A percentile compares a stretch with the other conserved stretches of the same genome.
These are phyloP conservation scores for Eimeria brunetti DNA, from an alignment of 169 alveolate genomes.

Conservation along the genomic window DNA sequence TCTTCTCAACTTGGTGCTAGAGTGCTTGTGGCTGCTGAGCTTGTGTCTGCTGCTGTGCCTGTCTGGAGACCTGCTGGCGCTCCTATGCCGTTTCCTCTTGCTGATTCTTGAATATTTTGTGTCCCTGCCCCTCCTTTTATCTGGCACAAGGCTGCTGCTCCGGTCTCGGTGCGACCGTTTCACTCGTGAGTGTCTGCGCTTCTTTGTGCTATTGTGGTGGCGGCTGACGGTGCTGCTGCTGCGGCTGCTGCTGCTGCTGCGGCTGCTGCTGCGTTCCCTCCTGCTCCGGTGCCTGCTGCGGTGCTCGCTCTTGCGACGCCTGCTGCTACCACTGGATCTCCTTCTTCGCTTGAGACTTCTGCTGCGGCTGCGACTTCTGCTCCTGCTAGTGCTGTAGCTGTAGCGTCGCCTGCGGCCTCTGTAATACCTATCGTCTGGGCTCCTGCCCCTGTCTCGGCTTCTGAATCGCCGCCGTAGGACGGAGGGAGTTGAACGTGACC, in stretches of 20 bases:
- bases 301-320: slow-evolving; percentile 25
- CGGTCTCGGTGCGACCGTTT: slow-evolving; percentile 45
- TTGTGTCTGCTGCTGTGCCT: slow-evolving; percentile 35
- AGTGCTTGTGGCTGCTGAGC: slow-evolving; percentile 4
- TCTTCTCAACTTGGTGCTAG: slow-evolving; percentile 21
- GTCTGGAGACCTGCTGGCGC: slow-evolving; percentile 44
- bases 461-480: slow-evolving; percentile 49
- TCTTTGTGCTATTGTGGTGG: slow-evolving; percentile 44
- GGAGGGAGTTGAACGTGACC: slow-evolving; percentile 70
- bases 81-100: slow-evolving; percentile 48
- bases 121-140: slow-evolving; percentile 40
- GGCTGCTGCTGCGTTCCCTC: slow-evolving; percentile 57
- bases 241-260: slow-evolving; percentile 10
- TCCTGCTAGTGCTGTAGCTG: slow-evolving; percentile 55
- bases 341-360: slow-evolving; percentile 36
- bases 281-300: slow-evolving; percentile 55
- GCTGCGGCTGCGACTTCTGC: slow-evolving; percentile 49
- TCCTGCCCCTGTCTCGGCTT: slow-evolving; percentile 62
- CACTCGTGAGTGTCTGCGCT: slow-evolving; percentile 11
- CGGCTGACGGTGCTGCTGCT: slow-evolving; percentile 30
- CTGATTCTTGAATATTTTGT: neutral
- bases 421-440: slow-evolving; percentile 50
- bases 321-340: slow-evolving; percentile 27
- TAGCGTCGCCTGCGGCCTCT: slow-evolving; percentile 53
- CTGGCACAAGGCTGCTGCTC: slow-evolving; percentile 51